Evolutionary conservation across 1,284 basidiomycete genomes (phyloP).

Genomic region (Pisolithus thermaeus): DNA sequence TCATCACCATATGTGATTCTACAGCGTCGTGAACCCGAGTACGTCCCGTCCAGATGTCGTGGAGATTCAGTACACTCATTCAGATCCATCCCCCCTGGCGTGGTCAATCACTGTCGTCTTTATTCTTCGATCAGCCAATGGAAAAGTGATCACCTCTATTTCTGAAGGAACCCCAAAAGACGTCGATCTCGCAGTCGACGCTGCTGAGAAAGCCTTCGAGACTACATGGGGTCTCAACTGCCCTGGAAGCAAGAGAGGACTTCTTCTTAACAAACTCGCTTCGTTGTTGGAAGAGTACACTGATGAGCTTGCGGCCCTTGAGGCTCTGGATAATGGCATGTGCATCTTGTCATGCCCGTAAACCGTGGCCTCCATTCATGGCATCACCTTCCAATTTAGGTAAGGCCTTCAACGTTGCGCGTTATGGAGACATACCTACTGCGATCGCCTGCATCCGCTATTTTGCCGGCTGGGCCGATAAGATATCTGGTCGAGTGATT

Average conservation of each 20-base stretch:
- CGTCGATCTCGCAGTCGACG: conserved; percentile 28
- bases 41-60: too few species aligned
- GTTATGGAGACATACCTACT: conserved; percentile 61
- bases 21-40: too few species aligned
- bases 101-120: too few species aligned
- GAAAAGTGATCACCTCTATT: too few species aligned
- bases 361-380: not conserved
- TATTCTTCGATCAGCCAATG: too few species aligned
- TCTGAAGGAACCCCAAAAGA: conserved; percentile 21
- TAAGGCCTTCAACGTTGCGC: conserved; percentile 77
- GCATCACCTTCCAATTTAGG: conserved; percentile 28
- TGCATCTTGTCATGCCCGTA: not conserved
- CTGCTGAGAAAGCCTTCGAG: conserved; percentile 44
- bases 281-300: conserved; percentile 52
- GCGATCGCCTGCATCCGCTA: conserved; percentile 69
- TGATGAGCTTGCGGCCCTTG: conserved; percentile 58
- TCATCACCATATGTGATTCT: too few species aligned
- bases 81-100: too few species aligned
- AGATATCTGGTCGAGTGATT: conserved; percentile 78
- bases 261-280: too few species aligned
- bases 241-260: too few species aligned
- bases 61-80: too few species aligned
- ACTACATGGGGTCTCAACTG: conserved; percentile 1
- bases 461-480: conserved; percentile 82
- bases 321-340: conserved; percentile 24